These are phyloP conservation scores for Penicillium cataractarum DNA, from an alignment of 495 filamentous ascomycete genomes.

Conservation along the genomic window DNA sequence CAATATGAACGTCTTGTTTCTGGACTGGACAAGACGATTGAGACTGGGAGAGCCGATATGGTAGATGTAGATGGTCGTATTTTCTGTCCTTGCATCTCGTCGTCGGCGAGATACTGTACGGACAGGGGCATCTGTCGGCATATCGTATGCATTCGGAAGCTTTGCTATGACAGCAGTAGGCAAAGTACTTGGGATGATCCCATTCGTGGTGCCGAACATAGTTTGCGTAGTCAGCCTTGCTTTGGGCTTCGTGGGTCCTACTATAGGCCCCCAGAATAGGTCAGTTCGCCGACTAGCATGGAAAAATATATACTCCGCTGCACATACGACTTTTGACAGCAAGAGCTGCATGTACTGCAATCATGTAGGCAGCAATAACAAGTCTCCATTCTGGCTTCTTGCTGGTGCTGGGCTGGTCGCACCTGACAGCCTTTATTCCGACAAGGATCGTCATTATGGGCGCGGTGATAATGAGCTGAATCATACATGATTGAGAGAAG, in stretches of 20 bases:
- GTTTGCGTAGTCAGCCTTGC: neutral
- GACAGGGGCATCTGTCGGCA: neutral
- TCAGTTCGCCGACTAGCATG: no score
- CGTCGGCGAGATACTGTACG: neutral
- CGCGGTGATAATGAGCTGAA: neutral
- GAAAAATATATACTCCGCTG: neutral
- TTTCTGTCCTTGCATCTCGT: neutral
- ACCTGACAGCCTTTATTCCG: neutral
- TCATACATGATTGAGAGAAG: neutral
- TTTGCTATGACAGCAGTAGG: neutral
- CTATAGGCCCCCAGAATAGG: neutral
- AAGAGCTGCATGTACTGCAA: neutral
- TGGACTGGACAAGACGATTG: neutral
- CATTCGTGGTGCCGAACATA: neutral
- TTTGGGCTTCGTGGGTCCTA: neutral
- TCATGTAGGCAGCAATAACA: neutral
- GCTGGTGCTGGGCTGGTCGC: neutral
- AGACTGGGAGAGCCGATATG: neutral
- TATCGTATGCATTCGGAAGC: neutral
- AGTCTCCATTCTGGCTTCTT: neutral
- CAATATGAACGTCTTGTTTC: neutral
- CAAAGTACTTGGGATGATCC: neutral
- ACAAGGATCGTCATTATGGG: neutral
- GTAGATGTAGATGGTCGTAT: neutral
- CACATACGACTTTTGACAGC: neutral